These are phyloP conservation scores for Ampelomyces quisqualis DNA, from an alignment of 2,329 filamentous ascomycete genomes.

Conservation along the genomic window DNA sequence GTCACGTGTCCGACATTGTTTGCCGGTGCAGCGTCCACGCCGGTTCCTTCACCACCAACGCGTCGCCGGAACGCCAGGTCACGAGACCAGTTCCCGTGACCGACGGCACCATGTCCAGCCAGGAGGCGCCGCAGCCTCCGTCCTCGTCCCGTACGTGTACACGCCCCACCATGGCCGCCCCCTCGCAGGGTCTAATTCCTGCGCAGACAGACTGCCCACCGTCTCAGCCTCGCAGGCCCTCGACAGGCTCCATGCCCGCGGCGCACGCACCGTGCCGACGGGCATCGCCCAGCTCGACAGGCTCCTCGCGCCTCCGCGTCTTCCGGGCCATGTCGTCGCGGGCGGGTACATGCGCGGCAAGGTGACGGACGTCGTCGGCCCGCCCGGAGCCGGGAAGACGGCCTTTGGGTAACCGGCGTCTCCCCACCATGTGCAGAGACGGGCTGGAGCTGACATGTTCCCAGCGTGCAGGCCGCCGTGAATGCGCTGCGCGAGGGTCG, in stretches of 20 bases:
- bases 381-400: slow-evolving; percentile 83
- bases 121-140: slow-evolving; percentile 28
- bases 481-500: slow-evolving; percentile 62
- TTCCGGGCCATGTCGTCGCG: slow-evolving; percentile 22
- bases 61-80: slow-evolving; percentile 13
- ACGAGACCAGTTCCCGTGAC: slow-evolving; percentile 28
- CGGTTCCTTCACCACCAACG: slow-evolving; percentile 4
- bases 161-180: neutral
- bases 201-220: slow-evolving; percentile 71
- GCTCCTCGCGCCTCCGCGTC: slow-evolving; percentile 35
- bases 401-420: slow-evolving; percentile 64
- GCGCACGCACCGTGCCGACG: slow-evolving; percentile 50
- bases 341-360: slow-evolving; percentile 71
- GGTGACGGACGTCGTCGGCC: slow-evolving; percentile 84
- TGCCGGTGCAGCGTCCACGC: neutral
- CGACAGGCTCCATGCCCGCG: slow-evolving; percentile 57
- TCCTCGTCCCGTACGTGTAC: slow-evolving; percentile 43
- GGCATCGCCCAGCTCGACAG: slow-evolving; percentile 53
- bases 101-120: slow-evolving; percentile 30
- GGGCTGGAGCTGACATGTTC: slow-evolving; percentile 28
- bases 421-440: slow-evolving; percentile 11
- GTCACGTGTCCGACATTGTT: slow-evolving; percentile 20
- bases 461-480: slow-evolving; percentile 68
- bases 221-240: slow-evolving; percentile 74
- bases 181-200: slow-evolving; percentile 15